Evolutionary conservation across 352 stramenopile species (phyloP), one percentile per base, ranked within the genome.

Genomic region (Phytophthora pseudosyringae): DNA sequence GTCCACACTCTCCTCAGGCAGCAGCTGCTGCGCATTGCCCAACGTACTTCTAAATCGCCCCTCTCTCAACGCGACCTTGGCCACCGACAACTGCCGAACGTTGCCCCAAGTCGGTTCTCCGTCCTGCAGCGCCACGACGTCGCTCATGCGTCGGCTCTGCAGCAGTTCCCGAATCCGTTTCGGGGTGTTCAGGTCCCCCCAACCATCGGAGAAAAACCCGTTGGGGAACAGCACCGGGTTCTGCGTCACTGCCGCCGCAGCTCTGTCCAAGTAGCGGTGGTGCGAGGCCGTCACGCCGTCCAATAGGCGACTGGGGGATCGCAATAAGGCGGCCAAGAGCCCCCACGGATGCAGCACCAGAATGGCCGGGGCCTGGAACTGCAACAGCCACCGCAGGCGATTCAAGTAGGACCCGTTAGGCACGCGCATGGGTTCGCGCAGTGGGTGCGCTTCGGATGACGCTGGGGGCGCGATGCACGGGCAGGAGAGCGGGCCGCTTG

Each of bases 181-280:
- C 7, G 81, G 77, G 11, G 83, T 89, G 50, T 79, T 83, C 36
- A 92, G 66, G 54, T 94, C 86, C 6, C 85, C 86, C 86, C 86
- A 94, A 0, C 83, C 86, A 48, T 94, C 86, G 25, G 78, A 86
- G 67, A 94, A 94, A 69, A 92, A 94, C 25, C 86, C 86, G 25
- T 80, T 73, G 1, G 86, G 86, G 49, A 92, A 94, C n/a, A 94
- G 59, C 40, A 92, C 54, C 12, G 81, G 71, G 64, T 85, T 88
- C 48, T 94, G 86, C 40, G 86, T 91, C 35, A 94, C 69, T 26
- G 72, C 69, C n/a, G 83, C 86, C n/a, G 80, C 84, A 25, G 71
- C 62, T 44, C 78, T 78, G 61, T 94, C 86, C 46, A 91, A 67
- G 36, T 88, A 90, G 26, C 81, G 77, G 40, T 94, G 86, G 59